phyloP scores from a whole-genome alignment of 2,329 filamentous ascomycete species.

The Colletotrichum musicola region DNA sequence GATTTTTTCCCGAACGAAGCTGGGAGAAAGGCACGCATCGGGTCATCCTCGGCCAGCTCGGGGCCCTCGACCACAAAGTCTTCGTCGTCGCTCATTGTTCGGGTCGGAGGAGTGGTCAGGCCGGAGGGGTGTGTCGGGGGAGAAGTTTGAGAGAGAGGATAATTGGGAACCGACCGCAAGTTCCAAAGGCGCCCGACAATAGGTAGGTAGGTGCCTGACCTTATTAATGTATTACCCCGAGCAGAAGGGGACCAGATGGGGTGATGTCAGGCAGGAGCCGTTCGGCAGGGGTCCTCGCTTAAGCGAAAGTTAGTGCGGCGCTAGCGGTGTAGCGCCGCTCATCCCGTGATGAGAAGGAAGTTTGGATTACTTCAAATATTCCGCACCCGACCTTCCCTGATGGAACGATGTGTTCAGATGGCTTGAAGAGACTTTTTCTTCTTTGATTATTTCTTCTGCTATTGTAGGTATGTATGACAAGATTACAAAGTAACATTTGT shows the following conservation, averaged over 20 bases:
- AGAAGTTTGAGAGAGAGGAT: neutral
- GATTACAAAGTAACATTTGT: too few relatives aligned
- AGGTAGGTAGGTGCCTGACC: too few relatives aligned
- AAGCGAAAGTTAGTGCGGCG: slow-evolving; percentile 21
- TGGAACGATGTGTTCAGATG: too few relatives aligned
- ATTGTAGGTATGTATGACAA: too few relatives aligned
- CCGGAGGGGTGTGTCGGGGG: neutral
- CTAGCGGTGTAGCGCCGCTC: slow-evolving; percentile 3
- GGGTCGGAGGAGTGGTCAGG: slow-evolving; percentile 4
- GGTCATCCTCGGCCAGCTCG: slow-evolving; percentile 72
- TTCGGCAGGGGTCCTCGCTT: slow-evolving; percentile 31
- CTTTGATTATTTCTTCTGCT: too few relatives aligned
- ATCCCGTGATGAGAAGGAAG: neutral
- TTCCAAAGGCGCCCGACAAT: neutral
- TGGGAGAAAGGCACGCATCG: slow-evolving; percentile 82
- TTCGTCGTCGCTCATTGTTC: slow-evolving; percentile 68
- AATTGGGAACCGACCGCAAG: neutral
- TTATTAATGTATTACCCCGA: neutral
- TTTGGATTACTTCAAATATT: neutral
- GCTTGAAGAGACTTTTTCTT: too few relatives aligned
- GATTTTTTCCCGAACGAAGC: slow-evolving; percentile 87
- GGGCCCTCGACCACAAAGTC: slow-evolving; percentile 69
- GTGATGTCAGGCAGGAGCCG: slow-evolving; percentile 37
- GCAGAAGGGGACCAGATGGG: slow-evolving; percentile 12
- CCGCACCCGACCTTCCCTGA: neutral